Evolutionary conservation across 192 early-diverging fungal species (phyloP).

Genomic region (Coemansia sp.): DNA sequence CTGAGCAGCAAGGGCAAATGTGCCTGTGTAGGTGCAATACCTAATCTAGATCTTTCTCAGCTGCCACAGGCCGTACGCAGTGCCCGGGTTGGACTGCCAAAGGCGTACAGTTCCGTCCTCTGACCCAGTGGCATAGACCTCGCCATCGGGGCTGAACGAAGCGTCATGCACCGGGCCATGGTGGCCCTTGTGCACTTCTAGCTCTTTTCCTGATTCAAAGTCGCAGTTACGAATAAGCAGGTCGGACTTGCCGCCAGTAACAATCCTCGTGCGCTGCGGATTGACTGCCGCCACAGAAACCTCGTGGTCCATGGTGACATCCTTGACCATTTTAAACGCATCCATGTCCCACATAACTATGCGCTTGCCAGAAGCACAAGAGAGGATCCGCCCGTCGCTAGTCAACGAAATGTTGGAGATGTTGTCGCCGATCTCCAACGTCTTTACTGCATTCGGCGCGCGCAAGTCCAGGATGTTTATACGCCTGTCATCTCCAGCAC

Average conservation of each 20-base stretch:
- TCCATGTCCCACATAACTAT: conserved; percentile 72
- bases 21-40: neutral
- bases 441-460: conserved; percentile 55
- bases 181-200: conserved; percentile 87
- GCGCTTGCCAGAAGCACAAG: conserved; percentile 73
- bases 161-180: conserved; percentile 87
- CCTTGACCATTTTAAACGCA: conserved; percentile 59
- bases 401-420: conserved; percentile 76
- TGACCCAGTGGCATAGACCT: conserved; percentile 85
- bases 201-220: conserved; percentile 69
- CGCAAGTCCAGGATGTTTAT: conserved; percentile 73
- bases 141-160: conserved; percentile 89
- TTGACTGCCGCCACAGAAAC: conserved; percentile 81
- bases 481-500: conserved; percentile 59
- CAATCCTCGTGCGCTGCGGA: conserved; percentile 72
- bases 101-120: conserved; percentile 90
- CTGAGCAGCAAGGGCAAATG: neutral
- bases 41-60: conserved; percentile 20
- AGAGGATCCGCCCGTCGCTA: conserved; percentile 69
- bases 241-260: conserved; percentile 76
- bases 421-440: conserved; percentile 59
- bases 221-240: conserved; percentile 84
- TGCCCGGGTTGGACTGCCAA: conserved; percentile 84
- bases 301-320: conserved; percentile 59
- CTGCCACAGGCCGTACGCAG: conserved; percentile 82